Evolutionary conservation across 768 basidiomycete genomes (phyloP).

Genomic region (Mycena vitilis): DNA sequence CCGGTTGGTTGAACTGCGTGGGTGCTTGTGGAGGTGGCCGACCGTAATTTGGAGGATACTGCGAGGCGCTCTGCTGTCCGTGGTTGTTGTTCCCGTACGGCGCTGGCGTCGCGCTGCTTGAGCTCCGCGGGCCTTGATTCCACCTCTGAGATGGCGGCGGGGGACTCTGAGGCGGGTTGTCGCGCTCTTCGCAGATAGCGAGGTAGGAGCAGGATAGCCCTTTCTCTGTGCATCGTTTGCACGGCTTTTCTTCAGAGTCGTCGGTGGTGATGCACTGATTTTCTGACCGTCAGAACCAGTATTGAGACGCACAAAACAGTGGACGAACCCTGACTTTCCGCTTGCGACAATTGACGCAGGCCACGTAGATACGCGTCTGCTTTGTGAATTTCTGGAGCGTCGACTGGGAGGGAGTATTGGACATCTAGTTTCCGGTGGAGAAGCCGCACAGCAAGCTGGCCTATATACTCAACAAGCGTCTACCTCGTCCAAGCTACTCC

Average conservation of each 20-base stretch:
- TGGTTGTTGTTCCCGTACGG: too few relatives aligned
- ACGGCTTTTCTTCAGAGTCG: neutral
- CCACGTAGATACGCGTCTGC: neutral
- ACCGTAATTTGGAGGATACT: too few relatives aligned
- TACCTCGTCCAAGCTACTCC: too few relatives aligned
- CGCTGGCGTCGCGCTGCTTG: too few relatives aligned
- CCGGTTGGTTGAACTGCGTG: too few relatives aligned
- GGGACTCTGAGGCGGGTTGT: neutral
- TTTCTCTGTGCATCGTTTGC: neutral
- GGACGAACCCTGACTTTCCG: neutral
- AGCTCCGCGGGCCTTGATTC: too few relatives aligned
- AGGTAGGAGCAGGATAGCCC: neutral
- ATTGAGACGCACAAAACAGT: too few relatives aligned
- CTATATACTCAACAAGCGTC: too few relatives aligned
- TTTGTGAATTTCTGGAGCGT: neutral
- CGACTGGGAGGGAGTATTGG: neutral
- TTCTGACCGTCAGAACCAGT: neutral
- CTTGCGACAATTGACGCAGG: neutral
- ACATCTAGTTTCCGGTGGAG: neutral
- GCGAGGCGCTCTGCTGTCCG: too few relatives aligned
- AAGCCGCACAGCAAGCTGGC: neutral
- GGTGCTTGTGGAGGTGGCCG: too few relatives aligned
- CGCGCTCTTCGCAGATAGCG: slow-evolving; percentile 2
- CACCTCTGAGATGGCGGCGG: too few relatives aligned
- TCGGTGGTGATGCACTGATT: neutral